Conservation (phyloP, 306 rosid genomes). For the Prosopis cineraria region DNA sequence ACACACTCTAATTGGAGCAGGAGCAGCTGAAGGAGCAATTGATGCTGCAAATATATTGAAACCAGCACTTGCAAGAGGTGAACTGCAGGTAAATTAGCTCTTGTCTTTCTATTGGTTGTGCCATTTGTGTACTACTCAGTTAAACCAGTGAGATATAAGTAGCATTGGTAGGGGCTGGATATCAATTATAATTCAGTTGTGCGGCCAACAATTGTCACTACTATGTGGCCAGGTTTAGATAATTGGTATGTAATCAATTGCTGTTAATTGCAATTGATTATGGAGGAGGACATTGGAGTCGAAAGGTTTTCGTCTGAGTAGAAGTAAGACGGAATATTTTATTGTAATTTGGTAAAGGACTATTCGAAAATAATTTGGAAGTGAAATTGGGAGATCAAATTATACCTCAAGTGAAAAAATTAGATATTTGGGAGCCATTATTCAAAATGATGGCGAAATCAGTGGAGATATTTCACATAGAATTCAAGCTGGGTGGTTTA, state of each 20-base stretch:
- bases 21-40: slow-evolving; percentile 98
- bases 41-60: slow-evolving; percentile 95
- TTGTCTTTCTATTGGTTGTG: slow-evolving; percentile 21
- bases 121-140: background rate
- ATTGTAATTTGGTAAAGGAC: no score
- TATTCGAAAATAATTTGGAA: no score
- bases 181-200: background rate
- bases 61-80: slow-evolving; percentile 98
- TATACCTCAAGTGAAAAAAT: no score
- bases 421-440: no score
- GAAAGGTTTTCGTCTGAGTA: no score
- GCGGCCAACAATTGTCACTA: background rate
- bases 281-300: no score
- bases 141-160: background rate
- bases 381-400: no score
- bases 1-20: slow-evolving; percentile 96
- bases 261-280: no score
- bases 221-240: background rate
- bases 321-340: no score
- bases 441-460: no score
- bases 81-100: slow-evolving; percentile 72
- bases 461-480: no score
- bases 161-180: background rate
- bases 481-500: no score
- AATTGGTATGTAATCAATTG: background rate